Conservation (phyloP, 164 flowering plant genomes). For the Nymphaea colorata region DNA sequence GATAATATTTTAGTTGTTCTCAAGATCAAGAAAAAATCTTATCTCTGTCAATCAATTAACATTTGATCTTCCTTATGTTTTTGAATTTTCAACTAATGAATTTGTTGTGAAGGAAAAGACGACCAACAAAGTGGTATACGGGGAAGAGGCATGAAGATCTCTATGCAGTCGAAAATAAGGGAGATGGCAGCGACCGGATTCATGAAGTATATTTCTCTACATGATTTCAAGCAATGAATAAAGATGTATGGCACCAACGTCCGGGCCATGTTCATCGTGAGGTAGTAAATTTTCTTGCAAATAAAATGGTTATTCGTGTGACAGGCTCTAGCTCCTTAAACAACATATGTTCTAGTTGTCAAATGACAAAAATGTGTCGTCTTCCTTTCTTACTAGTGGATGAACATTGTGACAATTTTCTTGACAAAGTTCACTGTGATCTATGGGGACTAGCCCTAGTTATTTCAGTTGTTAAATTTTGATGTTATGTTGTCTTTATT, state of each 20-base stretch:
- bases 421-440: conserved; percentile 3
- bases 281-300: neutral
- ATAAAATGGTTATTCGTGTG: neutral
- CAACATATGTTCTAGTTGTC: neutral
- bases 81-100: neutral
- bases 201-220: neutral
- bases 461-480: neutral
- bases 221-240: neutral
- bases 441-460: neutral
- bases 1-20: neutral
- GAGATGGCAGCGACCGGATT: neutral
- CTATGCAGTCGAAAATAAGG: neutral
- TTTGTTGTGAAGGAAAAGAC: neutral
- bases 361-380: neutral
- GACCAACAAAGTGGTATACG: neutral
- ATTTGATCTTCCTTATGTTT: neutral
- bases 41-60: neutral
- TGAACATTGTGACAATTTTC: neutral
- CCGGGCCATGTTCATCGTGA: neutral
- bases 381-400: neutral
- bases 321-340: too few species aligned
- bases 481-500: neutral
- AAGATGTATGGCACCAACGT: neutral
- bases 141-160: neutral
- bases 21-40: neutral